Evolutionary conservation across 2,329 filamentous ascomycete species (phyloP).

Genomic region (Plectosphaerella sp.): DNA sequence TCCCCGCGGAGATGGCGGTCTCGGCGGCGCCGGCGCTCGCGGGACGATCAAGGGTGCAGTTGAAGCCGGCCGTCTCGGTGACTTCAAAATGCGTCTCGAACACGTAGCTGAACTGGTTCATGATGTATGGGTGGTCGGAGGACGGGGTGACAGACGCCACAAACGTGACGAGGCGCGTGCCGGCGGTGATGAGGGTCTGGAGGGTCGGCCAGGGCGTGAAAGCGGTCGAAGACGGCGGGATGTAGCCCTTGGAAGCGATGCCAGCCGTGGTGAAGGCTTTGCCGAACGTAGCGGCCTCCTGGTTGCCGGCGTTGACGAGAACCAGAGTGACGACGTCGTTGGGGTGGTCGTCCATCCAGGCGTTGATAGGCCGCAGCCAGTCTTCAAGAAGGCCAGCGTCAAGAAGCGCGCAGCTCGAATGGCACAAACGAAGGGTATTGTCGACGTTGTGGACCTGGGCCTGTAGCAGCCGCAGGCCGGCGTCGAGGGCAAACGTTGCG

Average conservation of each 20-base stretch:
- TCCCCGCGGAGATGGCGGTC: slow-evolving; percentile 50
- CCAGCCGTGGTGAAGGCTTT: slow-evolving; percentile 51
- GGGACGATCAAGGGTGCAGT: slow-evolving; percentile 67
- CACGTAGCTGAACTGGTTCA: slow-evolving; percentile 60
- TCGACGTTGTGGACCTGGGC: slow-evolving; percentile 64
- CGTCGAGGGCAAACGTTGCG: slow-evolving; percentile 64
- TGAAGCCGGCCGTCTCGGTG: slow-evolving; percentile 58
- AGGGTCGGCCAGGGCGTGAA: slow-evolving; percentile 63
- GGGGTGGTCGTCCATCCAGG: slow-evolving; percentile 65
- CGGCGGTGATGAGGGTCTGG: slow-evolving; percentile 58
- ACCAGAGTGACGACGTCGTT: slow-evolving; percentile 74
- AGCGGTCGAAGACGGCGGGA: slow-evolving; percentile 38
- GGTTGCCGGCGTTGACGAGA: slow-evolving; percentile 65
- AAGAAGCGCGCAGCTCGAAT: slow-evolving; percentile 61
- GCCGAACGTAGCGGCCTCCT: slow-evolving; percentile 49
- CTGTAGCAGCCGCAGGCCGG: slow-evolving; percentile 67
- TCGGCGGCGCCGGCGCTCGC: slow-evolving; percentile 40
- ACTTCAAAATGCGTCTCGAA: slow-evolving; percentile 73
- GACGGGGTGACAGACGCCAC: slow-evolving; percentile 49
- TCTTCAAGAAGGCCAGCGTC: slow-evolving; percentile 62
- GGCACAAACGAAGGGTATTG: slow-evolving; percentile 62
- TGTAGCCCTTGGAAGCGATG: slow-evolving; percentile 58
- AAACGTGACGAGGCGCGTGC: slow-evolving; percentile 65
- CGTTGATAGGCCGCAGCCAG: slow-evolving; percentile 61
- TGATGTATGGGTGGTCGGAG: slow-evolving; percentile 48